Evolutionary conservation across 2,329 filamentous ascomycete genomes (phyloP).

Genomic region (Chaetothyriales sp.): DNA sequence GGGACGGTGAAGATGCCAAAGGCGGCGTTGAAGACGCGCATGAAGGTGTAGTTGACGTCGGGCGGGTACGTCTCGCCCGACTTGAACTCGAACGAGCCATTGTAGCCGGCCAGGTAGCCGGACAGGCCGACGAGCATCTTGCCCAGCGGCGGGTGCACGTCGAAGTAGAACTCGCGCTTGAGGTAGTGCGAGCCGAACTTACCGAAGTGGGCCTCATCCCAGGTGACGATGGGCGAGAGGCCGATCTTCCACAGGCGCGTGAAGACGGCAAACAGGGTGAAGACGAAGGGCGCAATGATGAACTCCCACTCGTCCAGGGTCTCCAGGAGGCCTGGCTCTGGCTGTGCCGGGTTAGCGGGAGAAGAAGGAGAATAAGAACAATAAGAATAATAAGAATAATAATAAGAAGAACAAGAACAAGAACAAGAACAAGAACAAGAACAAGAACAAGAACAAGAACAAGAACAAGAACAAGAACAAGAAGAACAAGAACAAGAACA

Average conservation of each 20-base stretch:
- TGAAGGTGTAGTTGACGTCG: slow-evolving; percentile 93
- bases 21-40: slow-evolving; percentile 92
- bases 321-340: slow-evolving; percentile 24
- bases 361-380: not conserved
- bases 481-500: too few species aligned
- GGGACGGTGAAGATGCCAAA: slow-evolving; percentile 90
- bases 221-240: slow-evolving; percentile 57
- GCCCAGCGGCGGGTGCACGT: slow-evolving; percentile 87
- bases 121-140: slow-evolving; percentile 98
- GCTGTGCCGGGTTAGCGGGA: slow-evolving; percentile 14
- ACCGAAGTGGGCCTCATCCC: slow-evolving; percentile 58
- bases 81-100: slow-evolving; percentile 98
- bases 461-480: too few species aligned
- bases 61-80: slow-evolving; percentile 90
- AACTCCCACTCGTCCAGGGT: slow-evolving; percentile 46
- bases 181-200: slow-evolving; percentile 99
- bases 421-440: too few species aligned
- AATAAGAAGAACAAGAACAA: too few species aligned
- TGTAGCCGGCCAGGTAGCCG: slow-evolving; percentile 92
- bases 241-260: slow-evolving; percentile 56
- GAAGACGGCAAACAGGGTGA: slow-evolving; percentile 51
- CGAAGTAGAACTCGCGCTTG: slow-evolving; percentile 98
- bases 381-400: too few species aligned
- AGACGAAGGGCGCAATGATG: slow-evolving; percentile 49
- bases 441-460: too few species aligned